phyloP scores from a whole-genome alignment of 2,329 filamentous ascomycete genomes.

The Pseudocercospora vitis region DNA sequence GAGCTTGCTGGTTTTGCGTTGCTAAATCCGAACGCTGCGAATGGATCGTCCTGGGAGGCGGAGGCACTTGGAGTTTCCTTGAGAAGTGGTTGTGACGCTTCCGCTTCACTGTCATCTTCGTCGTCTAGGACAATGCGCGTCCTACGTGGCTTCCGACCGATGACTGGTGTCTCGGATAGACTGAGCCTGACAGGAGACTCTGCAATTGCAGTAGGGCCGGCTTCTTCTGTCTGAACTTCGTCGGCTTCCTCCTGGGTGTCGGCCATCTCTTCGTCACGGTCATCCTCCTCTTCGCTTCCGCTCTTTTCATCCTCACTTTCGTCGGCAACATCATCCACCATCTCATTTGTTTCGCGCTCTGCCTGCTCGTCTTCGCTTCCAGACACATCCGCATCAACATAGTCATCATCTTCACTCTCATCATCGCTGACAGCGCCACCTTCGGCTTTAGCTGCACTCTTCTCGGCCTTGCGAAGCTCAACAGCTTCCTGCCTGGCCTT shows the following conservation, averaged over 20 bases:
- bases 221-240: neutral
- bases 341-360: constrained; percentile 13
- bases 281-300: constrained; percentile 25
- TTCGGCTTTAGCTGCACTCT: constrained; percentile 66
- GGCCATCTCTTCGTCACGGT: constrained; percentile 21
- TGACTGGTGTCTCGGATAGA: constrained; percentile 14
- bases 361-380: constrained; percentile 24
- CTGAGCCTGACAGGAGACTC: constrained; percentile 3
- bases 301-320: constrained; percentile 30
- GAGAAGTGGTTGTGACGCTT: constrained; percentile 2
- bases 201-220: neutral
- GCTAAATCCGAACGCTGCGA: constrained; percentile 38
- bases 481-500: constrained; percentile 79
- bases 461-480: constrained; percentile 75
- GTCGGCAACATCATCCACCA: constrained; percentile 23
- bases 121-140: constrained; percentile 38
- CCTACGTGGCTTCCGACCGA: constrained; percentile 32
- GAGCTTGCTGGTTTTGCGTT: constrained; percentile 24
- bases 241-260: constrained; percentile 21
- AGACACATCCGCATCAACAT: constrained; percentile 25
- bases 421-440: constrained; percentile 53
- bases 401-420: constrained; percentile 56
- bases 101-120: constrained; percentile 37
- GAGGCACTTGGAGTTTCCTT: constrained; percentile 4
- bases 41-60: constrained; percentile 33